These are phyloP conservation scores for Fonsecaea monophora DNA, from an alignment of 2,329 filamentous ascomycete species.

Conservation along the genomic window DNA sequence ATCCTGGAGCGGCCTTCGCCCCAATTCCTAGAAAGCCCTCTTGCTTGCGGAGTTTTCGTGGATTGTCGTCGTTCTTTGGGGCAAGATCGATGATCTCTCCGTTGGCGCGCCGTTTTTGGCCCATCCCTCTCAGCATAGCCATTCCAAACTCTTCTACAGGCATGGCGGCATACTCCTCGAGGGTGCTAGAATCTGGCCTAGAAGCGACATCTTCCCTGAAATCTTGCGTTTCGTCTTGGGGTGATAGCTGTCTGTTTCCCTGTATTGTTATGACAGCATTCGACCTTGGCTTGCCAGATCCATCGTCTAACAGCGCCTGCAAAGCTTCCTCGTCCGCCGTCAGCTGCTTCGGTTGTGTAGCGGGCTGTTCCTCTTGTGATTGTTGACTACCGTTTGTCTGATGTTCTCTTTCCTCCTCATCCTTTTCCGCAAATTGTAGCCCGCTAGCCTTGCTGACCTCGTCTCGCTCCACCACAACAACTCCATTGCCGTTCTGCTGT, in stretches of 20 bases:
- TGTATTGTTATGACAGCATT: constrained; percentile 61
- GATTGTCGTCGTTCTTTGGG: constrained; percentile 45
- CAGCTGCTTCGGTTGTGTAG: constrained; percentile 32
- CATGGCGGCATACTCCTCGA: constrained; percentile 85
- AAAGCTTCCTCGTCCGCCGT: constrained; percentile 66
- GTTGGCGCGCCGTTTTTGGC: constrained; percentile 77
- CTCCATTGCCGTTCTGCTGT: constrained; percentile 46
- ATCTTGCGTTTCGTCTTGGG: constrained; percentile 60
- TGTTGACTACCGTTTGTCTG: constrained; percentile 9
- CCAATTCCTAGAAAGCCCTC: constrained; percentile 87
- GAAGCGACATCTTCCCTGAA: constrained; percentile 73
- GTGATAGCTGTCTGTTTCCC: constrained; percentile 39
- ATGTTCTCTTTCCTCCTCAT: constrained; percentile 40
- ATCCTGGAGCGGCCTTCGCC: constrained; percentile 68
- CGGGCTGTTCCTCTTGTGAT: not conserved
- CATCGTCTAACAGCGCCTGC: constrained; percentile 69
- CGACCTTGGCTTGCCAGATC: constrained; percentile 51
- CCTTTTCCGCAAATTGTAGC: constrained; percentile 57
- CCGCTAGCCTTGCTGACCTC: constrained; percentile 61
- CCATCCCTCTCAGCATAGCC: constrained; percentile 89
- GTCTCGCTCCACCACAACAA: constrained; percentile 55
- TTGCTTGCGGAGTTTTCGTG: constrained; percentile 67
- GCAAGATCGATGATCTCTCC: constrained; percentile 56
- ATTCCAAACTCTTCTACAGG: constrained; percentile 95
- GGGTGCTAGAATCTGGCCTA: constrained; percentile 75